These are phyloP conservation scores for Fistulinella cinereoalba DNA, from an alignment of 1,284 basidiomycete species.

Conservation along the genomic window DNA sequence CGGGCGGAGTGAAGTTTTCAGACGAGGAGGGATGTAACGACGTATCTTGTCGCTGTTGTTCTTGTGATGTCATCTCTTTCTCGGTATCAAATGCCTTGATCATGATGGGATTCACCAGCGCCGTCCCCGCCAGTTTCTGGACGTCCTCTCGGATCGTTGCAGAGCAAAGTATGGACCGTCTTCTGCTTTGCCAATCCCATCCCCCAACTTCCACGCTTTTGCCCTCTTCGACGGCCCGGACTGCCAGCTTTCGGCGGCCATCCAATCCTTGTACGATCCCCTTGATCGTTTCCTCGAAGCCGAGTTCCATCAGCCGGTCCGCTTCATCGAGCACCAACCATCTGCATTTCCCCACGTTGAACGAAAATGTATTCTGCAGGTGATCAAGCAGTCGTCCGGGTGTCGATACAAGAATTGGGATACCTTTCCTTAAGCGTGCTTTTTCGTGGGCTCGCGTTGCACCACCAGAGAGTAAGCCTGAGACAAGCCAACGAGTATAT, in stretches of 20 bases:
- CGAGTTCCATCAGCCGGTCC: constrained; percentile 95
- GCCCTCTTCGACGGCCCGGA: constrained; percentile 70
- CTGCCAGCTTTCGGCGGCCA: constrained; percentile 70
- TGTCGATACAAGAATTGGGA: constrained; percentile 89
- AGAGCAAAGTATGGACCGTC: constrained; percentile 90
- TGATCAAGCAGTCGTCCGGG: constrained; percentile 95
- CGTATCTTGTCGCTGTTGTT: constrained; percentile 18
- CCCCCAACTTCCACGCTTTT: constrained; percentile 73
- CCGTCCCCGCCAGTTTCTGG: constrained; percentile 85
- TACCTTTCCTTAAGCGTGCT: constrained; percentile 61
- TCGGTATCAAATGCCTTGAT: constrained; percentile 64
- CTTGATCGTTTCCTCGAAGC: constrained; percentile 88
- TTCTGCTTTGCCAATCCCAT: constrained; percentile 78
- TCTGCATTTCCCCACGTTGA: constrained; percentile 89
- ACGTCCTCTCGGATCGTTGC: constrained; percentile 96
- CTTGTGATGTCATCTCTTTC: too few species aligned
- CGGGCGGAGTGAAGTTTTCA: constrained; percentile 87
- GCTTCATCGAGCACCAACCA: constrained; percentile 99
- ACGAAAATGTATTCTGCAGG: constrained; percentile 88
- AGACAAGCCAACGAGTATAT: constrained; percentile 90
- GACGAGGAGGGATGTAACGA: constrained; percentile 18
- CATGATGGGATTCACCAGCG: constrained; percentile 70
- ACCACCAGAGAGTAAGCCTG: constrained; percentile 83
- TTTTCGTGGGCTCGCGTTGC: constrained; percentile 76
- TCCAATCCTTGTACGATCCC: constrained; percentile 88